Percentiles rank a stretch among this genome's conserved stretches.
Evolutionary conservation across 2,329 filamentous ascomycete species (phyloP).

Genomic region (Mycogone perniciosa): DNA sequence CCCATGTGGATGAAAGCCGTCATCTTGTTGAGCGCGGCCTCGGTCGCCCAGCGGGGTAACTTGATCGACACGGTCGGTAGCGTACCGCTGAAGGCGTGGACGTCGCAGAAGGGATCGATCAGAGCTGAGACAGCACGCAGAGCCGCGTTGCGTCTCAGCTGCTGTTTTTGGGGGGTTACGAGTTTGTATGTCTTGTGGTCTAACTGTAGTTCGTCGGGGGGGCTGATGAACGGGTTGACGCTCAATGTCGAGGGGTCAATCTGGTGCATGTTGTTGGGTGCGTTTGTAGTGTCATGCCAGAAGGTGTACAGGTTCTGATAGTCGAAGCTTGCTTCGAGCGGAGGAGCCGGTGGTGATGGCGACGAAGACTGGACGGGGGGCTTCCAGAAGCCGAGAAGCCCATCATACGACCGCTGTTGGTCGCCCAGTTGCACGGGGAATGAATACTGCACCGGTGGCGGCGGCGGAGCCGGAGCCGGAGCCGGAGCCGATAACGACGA

Average conservation of each 20-base stretch:
- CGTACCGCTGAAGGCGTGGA: background rate
- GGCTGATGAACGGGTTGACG: background rate
- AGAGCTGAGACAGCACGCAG: background rate
- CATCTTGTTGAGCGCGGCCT: background rate
- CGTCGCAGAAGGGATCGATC: background rate
- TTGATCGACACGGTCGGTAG: background rate
- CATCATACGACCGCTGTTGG: background rate
- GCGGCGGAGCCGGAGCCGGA: no score
- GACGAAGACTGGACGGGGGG: background rate
- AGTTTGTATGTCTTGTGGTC: background rate
- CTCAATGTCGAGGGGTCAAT: background rate
- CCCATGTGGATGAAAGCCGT: background rate
- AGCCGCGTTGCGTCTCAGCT: background rate
- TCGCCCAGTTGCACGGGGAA: background rate
- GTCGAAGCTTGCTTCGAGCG: background rate
- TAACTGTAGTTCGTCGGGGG: background rate
- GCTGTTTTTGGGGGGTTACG: background rate
- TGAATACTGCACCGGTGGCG: background rate
- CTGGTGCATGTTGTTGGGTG: background rate
- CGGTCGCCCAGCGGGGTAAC: background rate
- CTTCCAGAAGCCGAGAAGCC: background rate
- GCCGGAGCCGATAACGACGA: no score
- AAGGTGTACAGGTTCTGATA: background rate
- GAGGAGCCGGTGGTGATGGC: no score
- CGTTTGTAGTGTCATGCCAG: no score